Evolutionary conservation across 805 yeast species (phyloP).

Genomic region (Zygoascus bituminiphila): DNA sequence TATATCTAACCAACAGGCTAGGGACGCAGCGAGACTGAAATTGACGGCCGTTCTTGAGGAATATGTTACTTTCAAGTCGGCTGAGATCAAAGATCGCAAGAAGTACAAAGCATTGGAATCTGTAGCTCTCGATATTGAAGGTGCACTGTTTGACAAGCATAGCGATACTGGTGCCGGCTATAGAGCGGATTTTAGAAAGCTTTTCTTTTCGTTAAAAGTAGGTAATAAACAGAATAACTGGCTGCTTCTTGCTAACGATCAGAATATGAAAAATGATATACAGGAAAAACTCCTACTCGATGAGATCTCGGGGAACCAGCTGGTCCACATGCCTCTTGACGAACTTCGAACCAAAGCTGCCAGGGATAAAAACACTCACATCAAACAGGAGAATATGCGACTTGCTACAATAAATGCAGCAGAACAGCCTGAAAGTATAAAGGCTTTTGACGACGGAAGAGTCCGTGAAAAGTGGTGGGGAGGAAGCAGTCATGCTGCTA

Average conservation of each 20-base stretch:
- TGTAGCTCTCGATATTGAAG: slow-evolving; percentile 23
- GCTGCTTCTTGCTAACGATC: neutral
- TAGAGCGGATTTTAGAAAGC: slow-evolving; percentile 24
- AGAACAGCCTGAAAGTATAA: slow-evolving; percentile 25
- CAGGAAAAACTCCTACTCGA: slow-evolving; percentile 20
- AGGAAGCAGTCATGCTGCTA: slow-evolving; percentile 31
- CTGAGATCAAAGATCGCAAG: neutral
- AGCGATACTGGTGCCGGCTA: slow-evolving; percentile 19
- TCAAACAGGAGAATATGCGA: slow-evolving; percentile 23
- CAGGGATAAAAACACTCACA: slow-evolving; percentile 18
- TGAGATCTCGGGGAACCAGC: slow-evolving; percentile 20
- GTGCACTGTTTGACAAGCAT: slow-evolving; percentile 15
- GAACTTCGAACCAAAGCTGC: slow-evolving; percentile 24
- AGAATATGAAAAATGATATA: slow-evolving; percentile 20
- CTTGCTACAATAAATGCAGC: slow-evolving; percentile 23
- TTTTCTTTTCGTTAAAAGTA: slow-evolving; percentile 23
- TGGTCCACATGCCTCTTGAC: slow-evolving; percentile 25
- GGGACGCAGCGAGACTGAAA: neutral
- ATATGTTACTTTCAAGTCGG: neutral
- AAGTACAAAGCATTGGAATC: neutral
- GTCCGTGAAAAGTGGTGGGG: slow-evolving; percentile 38
- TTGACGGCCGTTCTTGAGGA: neutral
- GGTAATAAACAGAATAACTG: neutral
- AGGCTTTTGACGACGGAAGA: slow-evolving; percentile 33
- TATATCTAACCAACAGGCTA: neutral